phyloP scores from a whole-genome alignment of 2,329 filamentous ascomycete genomes.

The Immersiporthe knoxdaviesiana region DNA sequence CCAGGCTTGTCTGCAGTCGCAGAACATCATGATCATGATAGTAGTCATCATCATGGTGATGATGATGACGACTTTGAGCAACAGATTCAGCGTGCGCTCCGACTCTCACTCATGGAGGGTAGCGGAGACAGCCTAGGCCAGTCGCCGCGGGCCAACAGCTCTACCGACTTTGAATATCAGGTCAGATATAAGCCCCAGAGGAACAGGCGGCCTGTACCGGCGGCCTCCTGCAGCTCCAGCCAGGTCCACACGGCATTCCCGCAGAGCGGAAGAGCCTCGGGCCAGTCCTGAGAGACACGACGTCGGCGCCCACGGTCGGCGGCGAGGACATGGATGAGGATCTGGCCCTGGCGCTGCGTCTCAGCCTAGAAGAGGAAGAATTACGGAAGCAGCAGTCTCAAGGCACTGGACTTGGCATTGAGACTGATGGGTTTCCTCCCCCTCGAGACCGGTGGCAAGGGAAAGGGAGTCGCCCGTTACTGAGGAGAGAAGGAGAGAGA shows the following conservation, averaged over 20 bases:
- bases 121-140: slow-evolving; percentile 51
- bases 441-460: slow-evolving; percentile 43
- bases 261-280: slow-evolving; percentile 29
- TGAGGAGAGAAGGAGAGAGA: no score
- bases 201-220: slow-evolving; percentile 42
- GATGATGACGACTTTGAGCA: slow-evolving; percentile 60
- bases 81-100: slow-evolving; percentile 65
- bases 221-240: slow-evolving; percentile 40
- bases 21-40: slow-evolving; percentile 38
- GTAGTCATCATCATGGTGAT: slow-evolving; percentile 42
- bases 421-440: slow-evolving; percentile 38
- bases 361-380: slow-evolving; percentile 62
- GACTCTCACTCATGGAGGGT: slow-evolving; percentile 62
- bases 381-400: slow-evolving; percentile 37
- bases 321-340: slow-evolving; percentile 52
- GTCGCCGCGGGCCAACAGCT: slow-evolving; percentile 50
- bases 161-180: slow-evolving; percentile 55
- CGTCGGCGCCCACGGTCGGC: slow-evolving; percentile 30
- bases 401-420: slow-evolving; percentile 29
- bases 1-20: slow-evolving; percentile 31
- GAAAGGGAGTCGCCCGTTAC: slow-evolving; percentile 42
- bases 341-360: slow-evolving; percentile 60
- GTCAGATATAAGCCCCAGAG: slow-evolving; percentile 52
- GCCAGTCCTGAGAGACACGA: slow-evolving; percentile 24
- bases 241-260: slow-evolving; percentile 39